Evolutionary conservation across 192 early-diverging fungal species (phyloP).

Genomic region (Jimgerdemannia lactiflua): DNA sequence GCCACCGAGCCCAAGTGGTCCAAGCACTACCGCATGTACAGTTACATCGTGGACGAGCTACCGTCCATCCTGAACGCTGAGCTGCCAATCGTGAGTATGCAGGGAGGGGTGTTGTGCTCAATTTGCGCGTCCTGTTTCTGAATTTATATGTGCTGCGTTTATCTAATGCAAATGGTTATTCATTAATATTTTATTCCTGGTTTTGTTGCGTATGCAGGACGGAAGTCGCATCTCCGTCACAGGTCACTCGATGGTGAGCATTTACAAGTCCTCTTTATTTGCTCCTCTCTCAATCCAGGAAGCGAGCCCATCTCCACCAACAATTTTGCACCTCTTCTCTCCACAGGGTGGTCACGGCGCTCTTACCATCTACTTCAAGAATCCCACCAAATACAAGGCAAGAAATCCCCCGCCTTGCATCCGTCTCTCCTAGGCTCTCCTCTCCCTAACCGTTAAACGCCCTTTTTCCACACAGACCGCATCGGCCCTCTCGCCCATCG

Average conservation of each 20-base stretch:
- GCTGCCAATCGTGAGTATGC: conserved; percentile 55
- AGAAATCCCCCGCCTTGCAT: not conserved
- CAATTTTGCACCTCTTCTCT: not conserved
- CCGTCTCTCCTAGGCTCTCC: not conserved
- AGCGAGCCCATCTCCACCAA: no score
- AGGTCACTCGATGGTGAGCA: conserved; percentile 65
- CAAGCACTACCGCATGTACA: conserved; percentile 80
- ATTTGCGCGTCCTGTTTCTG: not conserved
- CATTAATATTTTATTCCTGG: not conserved
- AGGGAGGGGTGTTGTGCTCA: not conserved
- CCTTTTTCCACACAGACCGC: conserved; percentile 32
- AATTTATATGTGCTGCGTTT: not conserved
- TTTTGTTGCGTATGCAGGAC: conserved; percentile 32
- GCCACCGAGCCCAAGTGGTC: conserved; percentile 76
- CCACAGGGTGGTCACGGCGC: conserved; percentile 86
- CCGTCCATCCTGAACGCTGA: conserved; percentile 49
- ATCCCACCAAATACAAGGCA: conserved; percentile 63
- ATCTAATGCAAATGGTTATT: not conserved
- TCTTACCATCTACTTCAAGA: conserved; percentile 70
- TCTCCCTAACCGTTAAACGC: not conserved
- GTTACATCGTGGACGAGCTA: conserved; percentile 77
- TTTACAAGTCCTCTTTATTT: no score
- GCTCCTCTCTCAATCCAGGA: no score
- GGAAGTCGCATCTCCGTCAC: conserved; percentile 56
- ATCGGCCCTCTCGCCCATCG: conserved; percentile 85